A percentile compares a stretch with the other conserved stretches of the same genome.
Evolutionary conservation across 139 green algal genomes (phyloP).

Genomic region (Closterium sp.): DNA sequence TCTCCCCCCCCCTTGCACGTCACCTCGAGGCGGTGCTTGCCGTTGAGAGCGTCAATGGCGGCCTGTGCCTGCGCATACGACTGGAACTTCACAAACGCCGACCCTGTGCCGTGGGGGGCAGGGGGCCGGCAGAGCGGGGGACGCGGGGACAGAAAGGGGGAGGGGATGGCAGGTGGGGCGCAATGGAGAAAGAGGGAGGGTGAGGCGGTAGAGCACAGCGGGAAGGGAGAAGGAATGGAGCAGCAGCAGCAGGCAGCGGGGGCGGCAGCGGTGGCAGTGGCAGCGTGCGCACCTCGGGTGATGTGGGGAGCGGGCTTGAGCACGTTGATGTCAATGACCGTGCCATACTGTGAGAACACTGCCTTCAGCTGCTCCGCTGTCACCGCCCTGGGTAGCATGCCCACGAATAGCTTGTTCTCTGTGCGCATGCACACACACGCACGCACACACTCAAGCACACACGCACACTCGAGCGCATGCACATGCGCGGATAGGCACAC

Average conservation of each 20-base stretch:
- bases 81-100: conserved; percentile 2
- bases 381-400: conserved; percentile 20
- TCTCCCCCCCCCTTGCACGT: too few species aligned
- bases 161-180: too few species aligned
- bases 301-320: background rate
- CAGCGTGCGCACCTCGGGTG: background rate
- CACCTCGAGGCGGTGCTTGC: conserved; percentile 3
- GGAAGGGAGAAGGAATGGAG: background rate
- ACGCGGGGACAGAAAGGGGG: too few species aligned
- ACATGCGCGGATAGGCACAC: too few species aligned
- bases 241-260: too few species aligned
- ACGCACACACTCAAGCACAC: background rate
- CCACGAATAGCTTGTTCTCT: conserved; percentile 30
- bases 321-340: background rate
- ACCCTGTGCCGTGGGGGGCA: background rate
- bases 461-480: background rate
- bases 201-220: background rate
- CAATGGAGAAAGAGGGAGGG: background rate
- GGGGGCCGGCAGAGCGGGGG: background rate
- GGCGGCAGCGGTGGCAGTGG: background rate
- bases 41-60: conserved; percentile 10
- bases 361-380: background rate
- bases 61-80: background rate
- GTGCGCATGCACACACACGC: background rate
- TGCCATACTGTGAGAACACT: background rate